Base-by-base conservation (phyloP, 75 land plant genomes). In the Larix kaempferi region DNA sequence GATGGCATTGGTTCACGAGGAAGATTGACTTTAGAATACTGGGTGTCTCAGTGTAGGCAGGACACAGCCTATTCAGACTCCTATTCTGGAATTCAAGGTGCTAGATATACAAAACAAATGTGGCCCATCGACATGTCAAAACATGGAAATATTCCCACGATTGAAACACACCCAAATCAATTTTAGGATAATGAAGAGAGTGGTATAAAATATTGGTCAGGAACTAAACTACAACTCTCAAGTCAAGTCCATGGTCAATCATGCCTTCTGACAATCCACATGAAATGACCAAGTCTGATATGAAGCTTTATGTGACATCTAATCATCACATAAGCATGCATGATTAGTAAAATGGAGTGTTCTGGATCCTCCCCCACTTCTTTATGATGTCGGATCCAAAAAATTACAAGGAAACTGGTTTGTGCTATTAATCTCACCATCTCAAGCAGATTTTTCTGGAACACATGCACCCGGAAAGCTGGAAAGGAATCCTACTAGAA, bases 61-160 rank as follows among this genome's bases (percentile, higher is more conserved):
- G 56, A 56, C 41, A 12, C 35, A 17, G 60, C 61, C n/a, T 58
- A 57, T 72, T 21, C 74, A 22, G 74, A 49, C 56, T 21, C 56
- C 26, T 44, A 41, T 5, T 10, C 74, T 29, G 56, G n/a, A n/a
- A n/a, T n/a, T n/a, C n/a, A n/a, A n/a, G n/a, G n/a, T n/a, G n/a
- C n/a, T n/a, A n/a, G n/a, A n/a, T n/a, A n/a, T n/a, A n/a, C n/a
- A n/a, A n/a, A n/a, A n/a, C n/a, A n/a, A n/a, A n/a, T n/a, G n/a
- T n/a, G n/a, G n/a, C n/a, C n/a, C n/a, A n/a, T n/a, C n/a, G n/a
- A n/a, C n/a, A n/a, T n/a, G n/a, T n/a, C 74, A 49, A 22, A 72
- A 49, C 16, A 52, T 41, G 52, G 74, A 72, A 72, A 52, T 33
- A 23, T 72, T 72, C 12, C 56, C 39, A 72, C 54, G 74, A 39